phyloP scores from a whole-genome alignment of 495 filamentous ascomycete genomes.

The Xylaria intraflava region DNA sequence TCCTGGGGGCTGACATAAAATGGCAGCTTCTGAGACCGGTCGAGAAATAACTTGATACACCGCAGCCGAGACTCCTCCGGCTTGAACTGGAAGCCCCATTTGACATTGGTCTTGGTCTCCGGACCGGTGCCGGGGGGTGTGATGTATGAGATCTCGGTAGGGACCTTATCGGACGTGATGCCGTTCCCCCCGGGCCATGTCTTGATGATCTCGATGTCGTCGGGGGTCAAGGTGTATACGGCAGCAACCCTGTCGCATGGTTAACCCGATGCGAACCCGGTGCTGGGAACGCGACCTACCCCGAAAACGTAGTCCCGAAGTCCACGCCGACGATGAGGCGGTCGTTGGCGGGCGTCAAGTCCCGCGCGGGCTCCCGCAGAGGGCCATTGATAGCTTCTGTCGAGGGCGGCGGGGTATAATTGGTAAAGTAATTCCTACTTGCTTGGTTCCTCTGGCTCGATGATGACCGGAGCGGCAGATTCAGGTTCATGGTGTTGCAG shows the following conservation, averaged over 20 bases:
- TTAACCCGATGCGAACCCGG: slow-evolving; percentile 3
- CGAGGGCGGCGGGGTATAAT: slow-evolving; percentile 42
- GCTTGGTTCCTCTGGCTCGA: slow-evolving; percentile 46
- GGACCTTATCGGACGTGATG: slow-evolving; percentile 64
- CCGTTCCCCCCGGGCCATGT: slow-evolving; percentile 72
- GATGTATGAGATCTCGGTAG: slow-evolving; percentile 55
- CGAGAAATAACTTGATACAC: slow-evolving; percentile 75
- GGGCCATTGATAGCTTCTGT: slow-evolving; percentile 51
- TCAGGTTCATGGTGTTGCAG: slow-evolving; percentile 37
- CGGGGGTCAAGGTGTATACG: slow-evolving; percentile 68
- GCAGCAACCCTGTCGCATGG: slow-evolving; percentile 52
- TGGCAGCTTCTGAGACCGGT: slow-evolving; percentile 68
- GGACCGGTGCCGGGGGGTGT: slow-evolving; percentile 30
- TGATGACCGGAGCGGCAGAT: slow-evolving; percentile 41
- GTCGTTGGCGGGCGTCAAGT: slow-evolving; percentile 41
- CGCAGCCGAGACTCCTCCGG: slow-evolving; percentile 66
- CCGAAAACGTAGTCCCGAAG: slow-evolving; percentile 66
- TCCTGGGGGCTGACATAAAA: slow-evolving; percentile 70
- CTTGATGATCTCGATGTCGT: slow-evolving; percentile 76
- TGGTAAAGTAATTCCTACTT: slow-evolving; percentile 49
- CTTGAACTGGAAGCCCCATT: slow-evolving; percentile 74
- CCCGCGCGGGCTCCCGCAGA: slow-evolving; percentile 44
- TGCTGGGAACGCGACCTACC: slow-evolving; percentile 37
- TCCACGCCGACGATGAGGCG: slow-evolving; percentile 60
- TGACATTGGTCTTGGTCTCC: slow-evolving; percentile 37